These are phyloP conservation scores for Metrosideros polymorpha DNA, from an alignment of 441 rosid species.

Conservation along the genomic window DNA sequence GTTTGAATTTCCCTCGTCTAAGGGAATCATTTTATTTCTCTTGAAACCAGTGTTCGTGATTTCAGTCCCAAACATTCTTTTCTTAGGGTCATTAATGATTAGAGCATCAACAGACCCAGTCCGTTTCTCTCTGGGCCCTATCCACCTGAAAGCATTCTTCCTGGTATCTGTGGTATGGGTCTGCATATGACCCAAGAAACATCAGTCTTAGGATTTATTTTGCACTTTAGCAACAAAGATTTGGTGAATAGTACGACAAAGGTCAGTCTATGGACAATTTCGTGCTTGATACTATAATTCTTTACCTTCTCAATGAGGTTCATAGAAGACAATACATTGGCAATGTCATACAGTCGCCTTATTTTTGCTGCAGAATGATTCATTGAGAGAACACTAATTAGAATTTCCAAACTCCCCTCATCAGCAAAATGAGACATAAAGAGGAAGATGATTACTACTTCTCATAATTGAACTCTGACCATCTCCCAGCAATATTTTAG, in stretches of 20 bases:
- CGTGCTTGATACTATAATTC: neutral
- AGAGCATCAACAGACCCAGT: slow-evolving; percentile 15
- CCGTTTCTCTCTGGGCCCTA: slow-evolving; percentile 43
- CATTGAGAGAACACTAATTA: slow-evolving; percentile 4
- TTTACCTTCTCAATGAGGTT: slow-evolving; percentile 85
- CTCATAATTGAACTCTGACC: slow-evolving; percentile 63
- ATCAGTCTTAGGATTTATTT: neutral
- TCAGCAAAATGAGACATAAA: neutral
- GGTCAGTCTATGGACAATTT: neutral
- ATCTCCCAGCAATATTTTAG: slow-evolving; percentile 72
- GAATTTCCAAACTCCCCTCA: neutral
- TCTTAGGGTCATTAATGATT: slow-evolving; percentile 30
- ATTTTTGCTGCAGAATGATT: slow-evolving; percentile 65
- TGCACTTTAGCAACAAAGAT: neutral
- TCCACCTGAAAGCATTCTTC: slow-evolving; percentile 94
- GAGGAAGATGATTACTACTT: slow-evolving; percentile 33
- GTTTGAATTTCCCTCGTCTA: slow-evolving; percentile 12
- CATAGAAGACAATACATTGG: slow-evolving; percentile 83
- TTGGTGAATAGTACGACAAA: neutral
- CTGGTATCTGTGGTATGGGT: slow-evolving; percentile 65
- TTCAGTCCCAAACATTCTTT: slow-evolving; percentile 78
- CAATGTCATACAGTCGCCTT: slow-evolving; percentile 91
- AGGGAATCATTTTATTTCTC: slow-evolving; percentile 37
- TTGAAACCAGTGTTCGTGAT: slow-evolving; percentile 51
- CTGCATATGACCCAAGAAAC: slow-evolving; percentile 27